These are phyloP conservation scores for Wickerhamomyces ciferrii DNA, from an alignment of 805 yeast genomes.

Conservation along the genomic window DNA sequence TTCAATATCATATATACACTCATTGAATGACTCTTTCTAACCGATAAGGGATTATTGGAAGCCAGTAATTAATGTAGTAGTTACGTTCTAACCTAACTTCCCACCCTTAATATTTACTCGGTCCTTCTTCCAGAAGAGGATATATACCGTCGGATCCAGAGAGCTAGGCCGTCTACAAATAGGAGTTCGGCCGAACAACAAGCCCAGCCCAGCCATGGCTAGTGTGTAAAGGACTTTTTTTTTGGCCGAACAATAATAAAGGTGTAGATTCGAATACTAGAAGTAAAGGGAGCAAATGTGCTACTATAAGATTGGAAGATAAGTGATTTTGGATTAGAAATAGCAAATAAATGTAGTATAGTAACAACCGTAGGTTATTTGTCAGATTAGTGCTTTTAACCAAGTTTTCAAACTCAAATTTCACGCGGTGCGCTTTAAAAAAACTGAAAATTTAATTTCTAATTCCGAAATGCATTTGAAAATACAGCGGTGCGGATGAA, in stretches of 20 bases:
- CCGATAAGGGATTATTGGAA: no score
- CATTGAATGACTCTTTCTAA: no score
- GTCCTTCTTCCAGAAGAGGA: neutral
- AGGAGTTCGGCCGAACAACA: neutral
- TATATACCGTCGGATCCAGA: neutral
- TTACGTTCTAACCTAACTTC: no score
- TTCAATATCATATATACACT: no score
- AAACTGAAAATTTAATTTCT: neutral
- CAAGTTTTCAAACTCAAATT: neutral
- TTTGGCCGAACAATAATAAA: no score
- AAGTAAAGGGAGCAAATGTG: neutral
- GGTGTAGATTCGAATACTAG: no score
- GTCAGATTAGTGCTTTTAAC: neutral
- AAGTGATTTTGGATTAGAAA: no score
- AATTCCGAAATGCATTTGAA: neutral
- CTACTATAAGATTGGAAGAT: no score
- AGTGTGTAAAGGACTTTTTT: neutral
- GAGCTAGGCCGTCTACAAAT: no score
- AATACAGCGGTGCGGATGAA: neutral
- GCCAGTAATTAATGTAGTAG: no score
- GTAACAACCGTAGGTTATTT: no score
- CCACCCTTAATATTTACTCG: neutral
- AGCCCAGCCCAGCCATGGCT: neutral
- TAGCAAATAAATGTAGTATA: no score
- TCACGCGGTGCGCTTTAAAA: neutral